A percentile compares a stretch with the other conserved stretches of the same genome.
Evolutionary conservation across 257 asterid genomes (phyloP).

Genomic region (Nyctanthes arbortristis): DNA sequence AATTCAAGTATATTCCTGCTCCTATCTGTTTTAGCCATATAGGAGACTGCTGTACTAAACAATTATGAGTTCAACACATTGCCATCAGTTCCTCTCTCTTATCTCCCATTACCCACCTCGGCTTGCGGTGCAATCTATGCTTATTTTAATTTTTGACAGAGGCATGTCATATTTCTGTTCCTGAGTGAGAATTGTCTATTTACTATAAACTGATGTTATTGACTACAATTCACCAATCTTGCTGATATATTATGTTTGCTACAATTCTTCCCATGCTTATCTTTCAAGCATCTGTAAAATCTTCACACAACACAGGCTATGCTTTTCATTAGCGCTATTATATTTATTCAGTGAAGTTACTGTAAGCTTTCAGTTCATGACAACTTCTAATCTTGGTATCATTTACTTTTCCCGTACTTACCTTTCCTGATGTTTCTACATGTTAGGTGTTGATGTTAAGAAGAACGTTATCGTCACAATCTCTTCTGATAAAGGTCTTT

Average conservation of each 20-base stretch:
- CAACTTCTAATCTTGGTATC: not conserved
- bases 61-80: not conserved
- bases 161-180: not conserved
- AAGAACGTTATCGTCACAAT: conserved; percentile 80
- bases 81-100: not conserved
- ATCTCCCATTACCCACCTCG: not conserved
- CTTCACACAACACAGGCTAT: not conserved
- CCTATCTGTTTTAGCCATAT: too few species aligned
- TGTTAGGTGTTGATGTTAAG: conserved; percentile 88
- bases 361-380: not conserved
- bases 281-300: not conserved
- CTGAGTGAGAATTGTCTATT: not conserved
- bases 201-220: too few species aligned
- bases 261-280: not conserved
- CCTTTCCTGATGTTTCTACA: conserved; percentile 17
- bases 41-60: not conserved
- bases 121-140: not conserved
- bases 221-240: not conserved
- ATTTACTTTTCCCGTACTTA: conserved; percentile 6
- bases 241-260: not conserved
- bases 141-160: not conserved
- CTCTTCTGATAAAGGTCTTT: conserved; percentile 96
- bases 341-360: not conserved
- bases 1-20: not conserved
- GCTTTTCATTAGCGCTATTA: not conserved